Evolutionary conservation across 331 rosid species (phyloP), one percentile per base, ranked within the genome.

Genomic region (Saraca asoca): DNA sequence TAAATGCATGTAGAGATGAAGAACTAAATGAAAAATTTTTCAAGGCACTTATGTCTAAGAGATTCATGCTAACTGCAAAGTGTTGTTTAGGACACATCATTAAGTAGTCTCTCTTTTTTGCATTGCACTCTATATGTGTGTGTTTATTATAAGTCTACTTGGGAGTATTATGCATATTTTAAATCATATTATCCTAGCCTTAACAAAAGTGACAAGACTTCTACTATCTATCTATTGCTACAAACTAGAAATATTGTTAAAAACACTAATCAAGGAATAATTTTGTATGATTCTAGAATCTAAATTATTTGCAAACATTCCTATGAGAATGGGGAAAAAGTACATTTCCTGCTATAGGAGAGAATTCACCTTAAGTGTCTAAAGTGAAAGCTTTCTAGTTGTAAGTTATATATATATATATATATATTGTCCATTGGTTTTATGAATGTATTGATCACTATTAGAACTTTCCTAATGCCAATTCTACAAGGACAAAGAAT

Each of bases 21-120:
- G 96, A 90, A 31, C 85, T 93, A 54, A 85, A 72, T 48, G 91
- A 84, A 44, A 72, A 73, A 12, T 89, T 89, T 76, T 93, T 93
- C 87, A 89, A 87, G 84, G 98, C 98, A 50, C 87, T 90, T 62
- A 94, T 57, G 98, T 94, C 79, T 96, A 94, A 76, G 96, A 90
- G 51, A 94, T 94, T 71, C 97, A 88, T 56, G 85, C 96, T 65
- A 94, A 94, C 62, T 94, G 98, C 85, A 94, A 94, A 75, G 72
- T 84, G 62, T 84, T 94, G 54, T 83, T 94, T 37, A 85, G 98
- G 79, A 94, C 98, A 41, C 96, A 94, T 72, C 98, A 94, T 74
- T 97, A 93, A 90, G 98, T 88, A 76, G 70, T 51, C 49, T 62
- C 67, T 64, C 37, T 59, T 39, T 20, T 41, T 24, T 24, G 31